Percentiles rank a stretch among this genome's conserved stretches.
Evolutionary conservation across 768 basidiomycete genomes (phyloP).

Genomic region (Rhizopogon vesiculosus): DNA sequence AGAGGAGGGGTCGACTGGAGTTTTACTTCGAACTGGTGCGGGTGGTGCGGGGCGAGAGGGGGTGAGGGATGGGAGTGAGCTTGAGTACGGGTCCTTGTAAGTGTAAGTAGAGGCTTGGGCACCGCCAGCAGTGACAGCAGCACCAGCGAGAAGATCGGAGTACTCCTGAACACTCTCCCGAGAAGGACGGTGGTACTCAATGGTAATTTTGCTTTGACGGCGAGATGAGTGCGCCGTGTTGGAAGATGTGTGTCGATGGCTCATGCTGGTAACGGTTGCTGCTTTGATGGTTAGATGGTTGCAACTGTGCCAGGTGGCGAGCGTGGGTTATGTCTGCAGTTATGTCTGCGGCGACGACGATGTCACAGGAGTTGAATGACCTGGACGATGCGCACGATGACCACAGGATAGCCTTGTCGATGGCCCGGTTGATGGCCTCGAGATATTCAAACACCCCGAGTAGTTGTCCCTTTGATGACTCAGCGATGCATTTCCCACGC

Average conservation of each 20-base stretch:
- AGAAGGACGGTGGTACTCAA: conserved; percentile 75
- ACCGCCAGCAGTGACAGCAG: conserved; percentile 50
- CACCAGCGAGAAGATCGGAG: conserved; percentile 63
- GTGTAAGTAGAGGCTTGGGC: conserved; percentile 30
- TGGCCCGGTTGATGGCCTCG: neutral
- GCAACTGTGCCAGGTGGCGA: neutral
- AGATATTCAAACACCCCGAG: neutral
- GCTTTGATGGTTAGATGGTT: neutral
- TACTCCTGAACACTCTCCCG: conserved; percentile 76
- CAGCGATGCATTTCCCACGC: neutral
- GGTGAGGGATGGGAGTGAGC: neutral
- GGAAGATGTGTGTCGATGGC: conserved; percentile 19
- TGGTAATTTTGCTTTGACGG: conserved; percentile 56
- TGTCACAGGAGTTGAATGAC: neutral
- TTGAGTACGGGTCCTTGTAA: conserved; percentile 35
- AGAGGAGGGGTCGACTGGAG: conserved; percentile 26
- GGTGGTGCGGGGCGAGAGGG: conserved; percentile 45
- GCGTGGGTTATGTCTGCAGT: neutral
- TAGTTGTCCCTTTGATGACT: neutral
- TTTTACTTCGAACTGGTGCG: conserved; percentile 24
- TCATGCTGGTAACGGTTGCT: conserved; percentile 2
- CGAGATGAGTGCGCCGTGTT: conserved; percentile 4
- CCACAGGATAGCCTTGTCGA: neutral
- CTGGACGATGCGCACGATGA: neutral
- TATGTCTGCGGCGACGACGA: neutral